Base-by-base conservation (phyloP, 441 rosid species). In the Gossypium schwendimanii region DNA sequence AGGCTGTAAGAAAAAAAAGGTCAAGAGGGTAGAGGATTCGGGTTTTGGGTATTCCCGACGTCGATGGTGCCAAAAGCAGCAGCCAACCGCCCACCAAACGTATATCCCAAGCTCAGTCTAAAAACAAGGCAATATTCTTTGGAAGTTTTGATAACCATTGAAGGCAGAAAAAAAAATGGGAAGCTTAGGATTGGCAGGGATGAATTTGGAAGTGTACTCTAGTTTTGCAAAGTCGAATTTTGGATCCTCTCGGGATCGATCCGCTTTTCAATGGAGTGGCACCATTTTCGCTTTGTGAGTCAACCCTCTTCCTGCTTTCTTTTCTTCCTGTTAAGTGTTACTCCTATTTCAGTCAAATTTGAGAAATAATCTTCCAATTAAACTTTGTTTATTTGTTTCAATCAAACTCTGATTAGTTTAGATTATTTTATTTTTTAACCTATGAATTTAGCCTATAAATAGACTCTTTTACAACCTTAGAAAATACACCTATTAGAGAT, bases 271-370 rank as follows among this genome's bases (percentile, higher is more conserved):
- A 53, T 53, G 1, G 58, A 23, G 24, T 53, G 24, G 23, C 58
- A 53, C 58, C 24, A 53, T 53, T 17, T 53, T 53, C 10, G 83
- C 88, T 23, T 3, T 83, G 90, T 83, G 69, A 83, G 88, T 72
- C 14, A 10, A 11, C 11, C 31, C 26, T 0, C 6, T 21, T 58
- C 41, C 3, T 57, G 21, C 65, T 23, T 26, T 69, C 33, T 31
- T 31, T 31, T 31, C 33, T 4, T 4, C 3, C 1, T 26, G 5
- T 26, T 26, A 26, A 26, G 5, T 26, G 1, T 26, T 3, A 26
- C 5, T 26, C 1, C 5, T 26, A 26, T 26, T 26, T 23, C 24
- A 23, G 24, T 23, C 24, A 23, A 23, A 23, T 23, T 23, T 23
- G 2, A 23, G 24, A 23, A 23, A 23, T 23, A 23, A 23, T 23